Evolutionary conservation across 441 rosid species (phyloP), one percentile per base, ranked within the genome.

Genomic region (Arabidopsis lyrata): DNA sequence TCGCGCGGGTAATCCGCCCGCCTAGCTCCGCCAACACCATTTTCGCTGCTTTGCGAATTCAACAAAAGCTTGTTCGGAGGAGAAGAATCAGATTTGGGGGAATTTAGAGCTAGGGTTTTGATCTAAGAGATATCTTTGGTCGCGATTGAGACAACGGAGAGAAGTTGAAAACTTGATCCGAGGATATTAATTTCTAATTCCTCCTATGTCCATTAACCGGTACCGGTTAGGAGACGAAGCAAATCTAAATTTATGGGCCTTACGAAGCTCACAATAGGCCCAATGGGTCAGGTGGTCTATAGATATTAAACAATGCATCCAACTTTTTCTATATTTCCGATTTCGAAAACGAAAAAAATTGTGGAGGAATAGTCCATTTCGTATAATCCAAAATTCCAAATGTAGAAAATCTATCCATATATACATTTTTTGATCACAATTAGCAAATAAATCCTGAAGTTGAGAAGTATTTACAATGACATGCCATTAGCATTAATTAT

Each of bases 21-120:
- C 99, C 97, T 55, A 93, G 75, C 82, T 91, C 85, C 53, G 90
- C 96, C 73, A 93, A 86, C 81, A 91, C 97, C 98, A 93, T 93
- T 22, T 77, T 83, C 63, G 82, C 88, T 73, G 59, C 18, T 50
- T 34, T 31, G 63, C 0, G 68, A 75, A 54, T 69, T 55, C 45
- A 20, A 16, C 74, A 8, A 5, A 59, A 8, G 3, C 42, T 69
- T 0, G 0, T 9, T 45, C 35, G 64, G 9, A 12, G 20, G 14
- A n/a, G 4, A 24, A 20, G 35, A 49, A 49, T 54, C 56, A 31
- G 62, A 50, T 27, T 38, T 32, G 34, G 39, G 45, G 35, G 60
- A 18, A 66, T 32, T 27, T 11, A 5, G 32, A 50, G 24, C 39
- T 72, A 50, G 38, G 48, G 72, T 56, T 73, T 55, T 38, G 15